Evolutionary conservation across 2,329 filamentous ascomycete genomes (phyloP), one percentile per base, ranked within the genome.

Genomic region (Fusarium sp.): DNA sequence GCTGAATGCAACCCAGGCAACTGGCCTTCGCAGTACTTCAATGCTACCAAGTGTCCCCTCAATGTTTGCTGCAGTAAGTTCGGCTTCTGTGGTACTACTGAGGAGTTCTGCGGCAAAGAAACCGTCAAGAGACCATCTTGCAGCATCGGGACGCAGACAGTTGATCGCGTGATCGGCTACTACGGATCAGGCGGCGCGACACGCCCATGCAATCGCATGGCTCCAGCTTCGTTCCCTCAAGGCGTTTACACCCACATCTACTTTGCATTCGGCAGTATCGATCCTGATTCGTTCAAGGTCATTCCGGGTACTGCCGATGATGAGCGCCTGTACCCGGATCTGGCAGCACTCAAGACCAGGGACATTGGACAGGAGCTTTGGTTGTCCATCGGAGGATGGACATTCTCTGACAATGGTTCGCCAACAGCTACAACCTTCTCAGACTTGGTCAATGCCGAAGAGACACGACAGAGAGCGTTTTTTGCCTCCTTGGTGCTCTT

Each of bases 311-410:
- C n/a, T n/a, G n/a, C n/a, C n/a, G n/a, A n/a, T n/a, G n/a, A n/a
- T n/a, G n/a, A n/a, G n/a, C n/a, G n/a, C n/a, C n/a, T n/a, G n/a
- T n/a, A n/a, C n/a, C n/a, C n/a, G n/a, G n/a, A n/a, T n/a, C n/a
- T n/a, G n/a, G n/a, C n/a, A n/a, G n/a, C n/a, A 3, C 35, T 84
- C 6, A 83, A 84, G 70, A 26, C 56, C 11, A 56, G 60, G 13
- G 78, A 79, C 47, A 42, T 69, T 0, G 70, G 63, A 5, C 74
- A 84, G 0, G 78, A 84, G 63, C 76, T 79, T 0, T 76, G 79
- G 31, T 70, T 86, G 18, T 72, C 81, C 3, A 24, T 87, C 12
- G 85, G 85, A 2, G 85, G 85, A 0, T 86, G 83, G 83, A 78
- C 79, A 0, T 83, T 84, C 57, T 82, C 72, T 49, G 66, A 75